phyloP scores from a whole-genome alignment of 1,284 basidiomycete genomes.

The Austroboletus niveus region DNA sequence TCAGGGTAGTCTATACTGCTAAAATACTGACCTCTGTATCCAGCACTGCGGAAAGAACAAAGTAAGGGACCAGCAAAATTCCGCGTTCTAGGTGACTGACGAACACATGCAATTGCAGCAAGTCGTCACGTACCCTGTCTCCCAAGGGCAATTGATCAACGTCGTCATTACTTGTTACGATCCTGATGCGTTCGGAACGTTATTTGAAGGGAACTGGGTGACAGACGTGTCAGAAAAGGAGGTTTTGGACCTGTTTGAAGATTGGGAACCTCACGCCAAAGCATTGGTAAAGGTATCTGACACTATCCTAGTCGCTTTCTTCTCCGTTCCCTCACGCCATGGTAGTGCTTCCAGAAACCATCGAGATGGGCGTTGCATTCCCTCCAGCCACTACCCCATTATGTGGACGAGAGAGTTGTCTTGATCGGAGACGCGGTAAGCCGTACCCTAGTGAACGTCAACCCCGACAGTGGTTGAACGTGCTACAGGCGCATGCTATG shows the following conservation, averaged over 20 bases:
- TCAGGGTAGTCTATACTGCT: not conserved
- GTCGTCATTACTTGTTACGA: slow-evolving; percentile 39
- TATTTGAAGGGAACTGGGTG: slow-evolving; percentile 37
- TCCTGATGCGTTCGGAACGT: slow-evolving; percentile 34
- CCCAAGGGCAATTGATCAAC: slow-evolving; percentile 42
- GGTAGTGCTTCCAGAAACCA: slow-evolving; percentile 18
- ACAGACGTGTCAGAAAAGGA: slow-evolving; percentile 30
- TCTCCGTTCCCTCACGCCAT: not conserved
- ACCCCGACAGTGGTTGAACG: not conserved
- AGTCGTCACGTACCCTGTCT: slow-evolving; percentile 44
- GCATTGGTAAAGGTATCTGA: slow-evolving; percentile 39
- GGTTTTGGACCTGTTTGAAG: slow-evolving; percentile 31
- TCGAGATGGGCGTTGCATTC: slow-evolving; percentile 33
- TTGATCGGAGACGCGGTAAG: slow-evolving; percentile 38
- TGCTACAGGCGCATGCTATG: slow-evolving; percentile 25
- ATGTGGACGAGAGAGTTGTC: slow-evolving; percentile 26
- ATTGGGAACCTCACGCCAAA: slow-evolving; percentile 43
- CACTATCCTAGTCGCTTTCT: not conserved
- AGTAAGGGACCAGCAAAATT: slow-evolving; percentile 29
- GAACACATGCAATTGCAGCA: slow-evolving; percentile 31
- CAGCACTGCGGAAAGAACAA: slow-evolving; percentile 45
- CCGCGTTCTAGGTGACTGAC: not conserved
- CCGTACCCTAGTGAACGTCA: not conserved
- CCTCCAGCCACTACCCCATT: slow-evolving; percentile 30
- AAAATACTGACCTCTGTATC: not conserved